Percentiles rank a stretch among this genome's conserved stretches.
phyloP scores from a whole-genome alignment of 345 rosid genomes.

The Citrus sinensis region DVS_A1.0 CM039163.1:7841001-7841500 shows the following conservation, averaged over 20 bases:
- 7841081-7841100: conserved; percentile 10
- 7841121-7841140: neutral
- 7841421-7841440: conserved; percentile 84
- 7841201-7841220: neutral
- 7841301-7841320: conserved; percentile 92
- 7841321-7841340: conserved; percentile 91
- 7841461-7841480: neutral
- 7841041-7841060: neutral
- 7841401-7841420: conserved; percentile 97
- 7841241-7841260: neutral
- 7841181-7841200: neutral
- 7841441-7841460: conserved; percentile 64
- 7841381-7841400: conserved; percentile 85
- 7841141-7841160: conserved; percentile 3
- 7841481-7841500: neutral
- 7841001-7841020: neutral
- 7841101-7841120: neutral
- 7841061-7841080: neutral
- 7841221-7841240: neutral
- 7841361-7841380: conserved; percentile 89
- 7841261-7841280: neutral
- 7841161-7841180: neutral
- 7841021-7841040: neutral
- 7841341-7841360: conserved; percentile 75
- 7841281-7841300: conserved; percentile 18